Base-by-base conservation (phyloP, 2,329 filamentous ascomycete species). In the Macrophomina tecta region DNA sequence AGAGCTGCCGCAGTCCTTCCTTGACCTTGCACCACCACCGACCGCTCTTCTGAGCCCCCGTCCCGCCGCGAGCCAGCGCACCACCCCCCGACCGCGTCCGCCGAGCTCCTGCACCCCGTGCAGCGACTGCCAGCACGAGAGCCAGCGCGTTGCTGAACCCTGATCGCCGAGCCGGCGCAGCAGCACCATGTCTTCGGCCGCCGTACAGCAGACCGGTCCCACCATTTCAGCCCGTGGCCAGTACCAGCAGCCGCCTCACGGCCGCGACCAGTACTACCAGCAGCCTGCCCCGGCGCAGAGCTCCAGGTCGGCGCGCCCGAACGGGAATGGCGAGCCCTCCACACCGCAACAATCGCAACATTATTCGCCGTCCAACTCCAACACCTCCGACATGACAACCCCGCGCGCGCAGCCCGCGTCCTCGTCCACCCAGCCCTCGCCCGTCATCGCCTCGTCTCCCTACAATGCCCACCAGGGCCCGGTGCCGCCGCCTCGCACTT, bases 401-500 rank as follows among this genome's bases (percentile, higher is more conserved):
- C 80, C 83, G 64, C 81, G 78, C 72, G 77, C 78, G 65, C 82
- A 82, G 70, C 76, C 80, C 62, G 71, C 79, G 68, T 76, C 82
- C 49, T 75, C 78, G 28, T 76, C 78, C 51, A 76, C 80, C 55
- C 77, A 81, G 76, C 74, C 77, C 55, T 80, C 82, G 49, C 77
- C 82, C 66, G 73, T 77, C 69, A 76, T 79, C 70, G 75, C 78
- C 73, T 81, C 66, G 81, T 83, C 69, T 84, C 85, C 73, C 83
- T 84, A 73, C 82, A 83, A 80, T 86, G 81, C 79, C 86, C 83
- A 79, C 88, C 68, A 70, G 7, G 78, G 78, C 36, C 88, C 91
- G 72, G 89, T 91, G 65, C 93, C 82, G 56, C 72, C 91, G 56
- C 91, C 92, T 42, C 88, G 93, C 74, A 94, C 91, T 7, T 96